These are phyloP conservation scores for Suhomyces yuchorum DNA, from an alignment of 1,139 yeast species.

Conservation along the genomic window DNA sequence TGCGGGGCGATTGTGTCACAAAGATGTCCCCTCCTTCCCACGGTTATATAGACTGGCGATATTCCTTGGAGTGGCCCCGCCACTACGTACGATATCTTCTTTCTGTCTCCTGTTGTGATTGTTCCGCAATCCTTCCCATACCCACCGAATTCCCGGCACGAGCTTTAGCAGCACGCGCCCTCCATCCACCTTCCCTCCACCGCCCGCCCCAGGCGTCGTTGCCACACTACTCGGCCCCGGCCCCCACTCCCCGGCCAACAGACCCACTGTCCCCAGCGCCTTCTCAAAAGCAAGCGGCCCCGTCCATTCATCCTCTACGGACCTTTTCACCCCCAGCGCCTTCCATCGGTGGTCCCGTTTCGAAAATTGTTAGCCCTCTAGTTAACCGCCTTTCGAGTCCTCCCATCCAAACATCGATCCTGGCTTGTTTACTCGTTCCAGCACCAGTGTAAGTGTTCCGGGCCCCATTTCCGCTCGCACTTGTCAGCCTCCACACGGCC, in stretches of 20 bases:
- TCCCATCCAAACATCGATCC: not conserved
- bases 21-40: slow-evolving; percentile 17
- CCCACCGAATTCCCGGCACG: not conserved
- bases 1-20: slow-evolving; percentile 23
- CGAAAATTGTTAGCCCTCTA: not conserved
- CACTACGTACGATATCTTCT: not conserved
- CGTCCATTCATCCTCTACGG: no score
- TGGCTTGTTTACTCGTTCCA: not conserved
- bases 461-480: not conserved
- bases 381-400: not conserved
- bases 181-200: not conserved
- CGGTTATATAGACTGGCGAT: slow-evolving; percentile 4
- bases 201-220: not conserved
- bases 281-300: not conserved
- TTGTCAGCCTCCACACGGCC: not conserved
- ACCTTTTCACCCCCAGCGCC: no score
- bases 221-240: not conserved
- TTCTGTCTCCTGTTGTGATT: not conserved
- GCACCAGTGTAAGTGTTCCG: not conserved
- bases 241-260: not conserved
- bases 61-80: not conserved
- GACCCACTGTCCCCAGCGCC: no score
- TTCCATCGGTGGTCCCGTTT: not conserved
- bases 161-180: not conserved
- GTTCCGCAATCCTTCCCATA: not conserved